Evolutionary conservation across 352 stramenopile species (phyloP).

Genomic region (Globisporangium mamillatum): DNA sequence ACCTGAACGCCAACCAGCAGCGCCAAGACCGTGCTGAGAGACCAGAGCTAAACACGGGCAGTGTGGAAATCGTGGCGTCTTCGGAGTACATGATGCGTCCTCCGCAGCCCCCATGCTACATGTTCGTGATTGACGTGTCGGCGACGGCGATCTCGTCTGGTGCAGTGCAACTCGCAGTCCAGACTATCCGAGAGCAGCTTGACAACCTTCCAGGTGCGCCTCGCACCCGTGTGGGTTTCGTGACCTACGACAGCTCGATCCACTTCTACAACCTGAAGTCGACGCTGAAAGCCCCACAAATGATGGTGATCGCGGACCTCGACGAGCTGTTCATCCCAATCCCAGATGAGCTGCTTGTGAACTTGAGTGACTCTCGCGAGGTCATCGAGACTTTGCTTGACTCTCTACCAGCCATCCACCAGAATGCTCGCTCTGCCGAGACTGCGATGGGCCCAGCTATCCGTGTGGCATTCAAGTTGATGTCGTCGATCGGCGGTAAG

Average conservation of each 20-base stretch:
- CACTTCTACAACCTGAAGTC: constrained; percentile 91
- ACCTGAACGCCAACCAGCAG: constrained; percentile 93
- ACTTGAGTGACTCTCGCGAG: constrained; percentile 93
- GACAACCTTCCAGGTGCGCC: constrained; percentile 71
- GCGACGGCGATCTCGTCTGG: constrained; percentile 67
- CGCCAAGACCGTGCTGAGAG: constrained; percentile 92
- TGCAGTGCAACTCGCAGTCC: constrained; percentile 60
- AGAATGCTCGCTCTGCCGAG: constrained; percentile 76
- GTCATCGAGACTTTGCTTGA: constrained; percentile 96
- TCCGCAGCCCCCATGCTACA: constrained; percentile 82
- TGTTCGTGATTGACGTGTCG: constrained; percentile 91
- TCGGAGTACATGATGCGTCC: constrained; percentile 90
- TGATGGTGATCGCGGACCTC: constrained; percentile 88
- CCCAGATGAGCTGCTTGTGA: constrained; percentile 97
- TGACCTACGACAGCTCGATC: constrained; percentile 83
- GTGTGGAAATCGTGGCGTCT: constrained; percentile 83
- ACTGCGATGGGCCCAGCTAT: constrained; percentile 86
- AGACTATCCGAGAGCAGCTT: constrained; percentile 82
- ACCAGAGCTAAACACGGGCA: constrained; percentile 71
- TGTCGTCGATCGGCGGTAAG: constrained; percentile 88
- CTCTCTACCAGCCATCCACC: constrained; percentile 89
- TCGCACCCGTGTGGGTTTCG: constrained; percentile 79
- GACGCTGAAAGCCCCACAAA: constrained; percentile 80
- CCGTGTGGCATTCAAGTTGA: constrained; percentile 96
- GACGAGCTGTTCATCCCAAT: constrained; percentile 90